Base-by-base conservation (phyloP, 1,284 basidiomycete species). In the Kalmanozyma brasiliensis region DNA sequence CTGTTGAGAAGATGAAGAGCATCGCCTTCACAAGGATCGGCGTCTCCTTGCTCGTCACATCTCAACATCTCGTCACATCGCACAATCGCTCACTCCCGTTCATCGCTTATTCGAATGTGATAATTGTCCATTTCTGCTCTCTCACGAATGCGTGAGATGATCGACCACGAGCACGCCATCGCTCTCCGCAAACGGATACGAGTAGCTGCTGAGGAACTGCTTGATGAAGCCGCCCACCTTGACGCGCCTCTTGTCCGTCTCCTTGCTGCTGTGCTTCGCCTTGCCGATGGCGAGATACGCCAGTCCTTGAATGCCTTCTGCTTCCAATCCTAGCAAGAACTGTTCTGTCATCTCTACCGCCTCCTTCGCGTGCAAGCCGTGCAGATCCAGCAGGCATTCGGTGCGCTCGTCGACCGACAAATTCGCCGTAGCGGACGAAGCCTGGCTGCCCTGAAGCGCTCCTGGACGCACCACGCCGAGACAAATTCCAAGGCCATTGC, bases 241-340 rank as follows among this genome's bases (percentile, higher is more conserved):
- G 29, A 91, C 91, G 2, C 91, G 88, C 33, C 93, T 91, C 45
- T 92, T 87, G 13, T 86, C 87, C 14, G 87, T 84, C 78, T 94
- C 92, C 26, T 88, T 90, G 2, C 92, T 94, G 1, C 92, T 93
- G 81, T 98, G 95, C 83, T 93, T 94, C 82, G 94, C 93, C 82
- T 96, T 93, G 10, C 96, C 95, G 4, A 98, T 92, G 30, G 98
- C 87, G 22, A 93, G 84, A 81, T 91, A 98, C 1, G 80, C 80
- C 38, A 83, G 17, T 87, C 94, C 91, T 67, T 76, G 68, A 33
- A 89, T 94, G 77, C 89, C 88, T 79, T 95, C 93, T 24, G 86
- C 85, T 82, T 96, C 94, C 61, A 96, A 85, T 89, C 83, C 47
- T 38, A 74, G 87, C 72, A 98, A 85, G 82, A 96, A 98, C 76